Percentiles rank a stretch among this genome's conserved stretches.
Conservation (phyloP, 2,329 filamentous ascomycete genomes). For the Pseudomassariella vexata region DNA sequence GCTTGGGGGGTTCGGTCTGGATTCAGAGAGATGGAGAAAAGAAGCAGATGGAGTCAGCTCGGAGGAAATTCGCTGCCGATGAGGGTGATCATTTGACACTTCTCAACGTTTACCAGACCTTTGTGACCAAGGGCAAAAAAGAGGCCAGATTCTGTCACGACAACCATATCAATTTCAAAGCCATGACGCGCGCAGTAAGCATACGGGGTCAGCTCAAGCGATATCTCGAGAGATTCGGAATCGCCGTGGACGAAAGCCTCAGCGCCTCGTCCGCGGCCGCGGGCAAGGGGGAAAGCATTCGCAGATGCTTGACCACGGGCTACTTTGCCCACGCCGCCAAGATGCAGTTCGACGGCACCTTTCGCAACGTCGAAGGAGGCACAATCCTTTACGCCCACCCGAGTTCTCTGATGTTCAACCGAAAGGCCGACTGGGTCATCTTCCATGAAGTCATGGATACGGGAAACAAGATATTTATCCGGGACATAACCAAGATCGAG, state of each 20-base stretch:
- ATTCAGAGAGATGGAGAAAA: slow-evolving; percentile 73
- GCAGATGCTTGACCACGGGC: slow-evolving; percentile 78
- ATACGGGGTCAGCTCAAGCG: slow-evolving; percentile 81
- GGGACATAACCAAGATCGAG: slow-evolving; percentile 89
- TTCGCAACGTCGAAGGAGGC: slow-evolving; percentile 76
- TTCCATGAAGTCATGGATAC: slow-evolving; percentile 94
- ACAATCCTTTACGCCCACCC: slow-evolving; percentile 82
- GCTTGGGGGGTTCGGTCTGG: slow-evolving; percentile 76
- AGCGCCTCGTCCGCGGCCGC: slow-evolving; percentile 29
- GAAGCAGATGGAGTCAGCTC: slow-evolving; percentile 66
- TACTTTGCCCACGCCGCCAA: slow-evolving; percentile 91
- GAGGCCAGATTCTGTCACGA: slow-evolving; percentile 83
- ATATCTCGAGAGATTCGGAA: slow-evolving; percentile 79
- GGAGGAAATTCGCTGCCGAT: slow-evolving; percentile 80
- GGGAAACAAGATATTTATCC: slow-evolving; percentile 79
- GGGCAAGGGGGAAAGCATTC: slow-evolving; percentile 63
- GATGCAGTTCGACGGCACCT: slow-evolving; percentile 91
- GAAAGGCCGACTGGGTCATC: slow-evolving; percentile 93
- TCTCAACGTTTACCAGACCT: slow-evolving; percentile 88
- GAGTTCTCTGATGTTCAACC: slow-evolving; percentile 89
- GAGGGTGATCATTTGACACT: slow-evolving; percentile 93
- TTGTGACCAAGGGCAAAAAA: slow-evolving; percentile 76
- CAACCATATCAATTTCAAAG: slow-evolving; percentile 81
- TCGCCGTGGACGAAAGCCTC: slow-evolving; percentile 62
- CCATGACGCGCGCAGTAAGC: slow-evolving; percentile 74